Evolutionary conservation across 2,329 filamentous ascomycete genomes (phyloP), one percentile per base, ranked within the genome.

Genomic region (Dichotomopilus funicola): DNA sequence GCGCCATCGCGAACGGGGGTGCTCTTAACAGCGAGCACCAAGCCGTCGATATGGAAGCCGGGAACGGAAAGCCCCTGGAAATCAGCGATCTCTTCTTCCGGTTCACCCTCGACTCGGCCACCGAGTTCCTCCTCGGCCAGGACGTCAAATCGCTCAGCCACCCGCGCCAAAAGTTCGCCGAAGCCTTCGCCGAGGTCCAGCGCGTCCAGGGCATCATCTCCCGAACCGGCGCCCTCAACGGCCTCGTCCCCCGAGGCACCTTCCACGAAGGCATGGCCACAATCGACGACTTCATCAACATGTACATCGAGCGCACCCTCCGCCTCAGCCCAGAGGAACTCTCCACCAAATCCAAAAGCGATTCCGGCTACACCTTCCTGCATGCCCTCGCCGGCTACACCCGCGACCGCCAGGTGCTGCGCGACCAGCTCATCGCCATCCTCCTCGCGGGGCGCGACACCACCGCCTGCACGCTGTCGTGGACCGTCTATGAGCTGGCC

Each of bases 391-490:
- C 90, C 45, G 78, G 79, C 41, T 91, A 89, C 73, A 96, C 91
- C 0, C 83, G 88, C 37, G 81, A 87, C 66, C 76, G 77, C 54
- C 80, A 78, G 53, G 80, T 90, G 4, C 79, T 96, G 11, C 88
- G 90, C 37, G 91, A 96, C 71, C 91, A 96, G 70, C 76, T 96
- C 48, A 80, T 94, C 12, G 85, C 87, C 45, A 81, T 96, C 9
- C 80, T 96, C 2, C 80, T 96, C 12, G 91, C 91, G 1, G 91
- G 89, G 10, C 81, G 88, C 41, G 91, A 96, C 70, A 96, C 91
- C 11, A 96, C 91, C 0, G 91, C 91, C 35, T 82, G 79, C 12
- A 90, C 88, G 0, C 78, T 96, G 0, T 87, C 85, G 0, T 96
- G 90, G 86, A 78, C 82, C 38, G 77, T 96, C 57, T 95, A 94